Percentiles rank a stretch among this genome's conserved stretches.
These are phyloP conservation scores for Lentinula guzmanii DNA, from an alignment of 768 basidiomycete genomes.

Conservation along the genomic window DNA sequence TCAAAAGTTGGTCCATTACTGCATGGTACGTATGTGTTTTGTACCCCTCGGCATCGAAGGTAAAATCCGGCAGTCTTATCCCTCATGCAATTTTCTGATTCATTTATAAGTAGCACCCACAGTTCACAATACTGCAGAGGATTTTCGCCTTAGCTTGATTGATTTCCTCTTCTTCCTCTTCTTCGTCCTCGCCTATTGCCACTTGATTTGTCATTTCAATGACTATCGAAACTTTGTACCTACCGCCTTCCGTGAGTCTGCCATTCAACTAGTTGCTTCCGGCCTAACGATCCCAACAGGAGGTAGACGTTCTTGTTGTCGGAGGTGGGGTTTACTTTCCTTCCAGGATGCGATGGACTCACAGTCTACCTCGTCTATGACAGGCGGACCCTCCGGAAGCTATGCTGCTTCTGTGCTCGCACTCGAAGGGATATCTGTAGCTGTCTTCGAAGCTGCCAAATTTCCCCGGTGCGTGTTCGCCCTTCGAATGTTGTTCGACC, in stretches of 20 bases:
- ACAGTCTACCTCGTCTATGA: background rate
- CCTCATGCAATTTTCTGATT: background rate
- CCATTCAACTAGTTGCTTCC: background rate
- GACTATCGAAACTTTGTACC: background rate
- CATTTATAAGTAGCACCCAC: background rate
- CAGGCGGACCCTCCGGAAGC: constrained; percentile 22
- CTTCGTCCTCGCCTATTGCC: background rate
- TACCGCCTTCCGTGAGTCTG: background rate
- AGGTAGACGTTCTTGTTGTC: constrained; percentile 39
- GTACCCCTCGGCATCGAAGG: background rate
- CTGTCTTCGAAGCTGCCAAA: constrained; percentile 18
- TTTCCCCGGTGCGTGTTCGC: constrained; percentile 15
- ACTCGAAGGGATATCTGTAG: constrained; percentile 22
- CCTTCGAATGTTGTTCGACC: background rate
- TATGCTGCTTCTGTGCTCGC: constrained; percentile 24
- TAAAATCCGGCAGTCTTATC: background rate
- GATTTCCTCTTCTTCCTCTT: background rate
- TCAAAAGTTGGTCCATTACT: background rate
- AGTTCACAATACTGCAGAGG: too few species aligned
- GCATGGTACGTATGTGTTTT: background rate
- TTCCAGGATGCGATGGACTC: background rate
- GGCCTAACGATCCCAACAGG: constrained; percentile 17
- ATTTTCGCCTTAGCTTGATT: background rate
- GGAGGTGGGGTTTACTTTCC: constrained; percentile 16
- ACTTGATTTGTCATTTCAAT: background rate